These are phyloP conservation scores for Suzukiozyma palmioleophila DNA, from an alignment of 1,139 yeast genomes.

Conservation along the genomic window DNA sequence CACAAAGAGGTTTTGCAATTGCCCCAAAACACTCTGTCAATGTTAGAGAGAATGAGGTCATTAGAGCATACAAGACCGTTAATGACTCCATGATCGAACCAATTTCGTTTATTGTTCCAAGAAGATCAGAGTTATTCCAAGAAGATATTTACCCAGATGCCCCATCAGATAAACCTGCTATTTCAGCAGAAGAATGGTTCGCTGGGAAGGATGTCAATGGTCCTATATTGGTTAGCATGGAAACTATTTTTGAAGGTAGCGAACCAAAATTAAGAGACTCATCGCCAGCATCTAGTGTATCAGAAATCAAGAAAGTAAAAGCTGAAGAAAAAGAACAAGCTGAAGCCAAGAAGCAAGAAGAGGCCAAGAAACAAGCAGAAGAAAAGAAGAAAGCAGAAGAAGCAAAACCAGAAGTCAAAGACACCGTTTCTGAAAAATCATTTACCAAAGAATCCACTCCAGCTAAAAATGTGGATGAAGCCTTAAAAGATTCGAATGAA, in stretches of 20 bases:
- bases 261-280: conserved; percentile 41
- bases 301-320: conserved; percentile 22
- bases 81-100: conserved; percentile 84
- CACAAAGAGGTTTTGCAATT: conserved; percentile 93
- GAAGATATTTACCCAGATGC: conserved; percentile 90
- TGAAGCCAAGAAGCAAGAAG: conserved; percentile 14
- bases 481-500: conserved; percentile 35
- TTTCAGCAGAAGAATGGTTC: conserved; percentile 75
- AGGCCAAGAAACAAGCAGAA: conserved; percentile 12
- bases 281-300: conserved; percentile 25
- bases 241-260: conserved; percentile 73
- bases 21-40: conserved; percentile 81
- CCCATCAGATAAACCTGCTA: conserved; percentile 74
- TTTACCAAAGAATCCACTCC: conserved; percentile 11
- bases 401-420: background rate
- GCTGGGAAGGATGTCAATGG: conserved; percentile 73
- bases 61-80: conserved; percentile 77
- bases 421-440: background rate
- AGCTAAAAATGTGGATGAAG: conserved; percentile 32
- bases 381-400: conserved; percentile 9
- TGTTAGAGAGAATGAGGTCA: conserved; percentile 78
- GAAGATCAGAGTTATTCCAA: conserved; percentile 90
- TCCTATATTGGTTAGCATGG: conserved; percentile 78
- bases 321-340: conserved; percentile 16
- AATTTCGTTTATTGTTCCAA: conserved; percentile 84